Percentiles rank a stretch among this genome's conserved stretches.
Conservation (phyloP, 2,329 filamentous ascomycete genomes). For the Colletotrichum godetiae region DNA sequence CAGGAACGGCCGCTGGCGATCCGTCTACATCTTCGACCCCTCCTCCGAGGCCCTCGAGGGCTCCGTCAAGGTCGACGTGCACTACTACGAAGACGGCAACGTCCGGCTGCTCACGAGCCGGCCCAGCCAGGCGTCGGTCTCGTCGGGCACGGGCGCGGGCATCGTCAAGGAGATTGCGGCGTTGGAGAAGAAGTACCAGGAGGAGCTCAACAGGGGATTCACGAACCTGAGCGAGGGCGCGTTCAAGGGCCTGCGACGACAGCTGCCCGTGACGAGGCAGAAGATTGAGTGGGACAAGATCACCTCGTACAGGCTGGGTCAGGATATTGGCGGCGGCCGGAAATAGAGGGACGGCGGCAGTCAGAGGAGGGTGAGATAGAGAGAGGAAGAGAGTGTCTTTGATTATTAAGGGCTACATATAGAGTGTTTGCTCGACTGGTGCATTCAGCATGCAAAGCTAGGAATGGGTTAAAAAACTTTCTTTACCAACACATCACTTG, state of each 20-base stretch:
- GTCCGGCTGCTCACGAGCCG: constrained; percentile 94
- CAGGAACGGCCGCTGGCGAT: constrained; percentile 97
- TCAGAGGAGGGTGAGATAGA: too few relatives aligned
- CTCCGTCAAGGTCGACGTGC: constrained; percentile 91
- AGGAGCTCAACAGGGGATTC: constrained; percentile 94
- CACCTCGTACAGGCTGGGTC: constrained; percentile 86
- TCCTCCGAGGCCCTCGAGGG: constrained; percentile 77
- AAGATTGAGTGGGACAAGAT: constrained; percentile 99
- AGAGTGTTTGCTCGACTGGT: not conserved
- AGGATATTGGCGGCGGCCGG: constrained; percentile 78
- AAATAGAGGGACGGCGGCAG: constrained; percentile 54
- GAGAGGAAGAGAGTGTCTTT: not conserved
- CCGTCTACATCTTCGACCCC: constrained; percentile 83
- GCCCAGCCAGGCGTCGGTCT: constrained; percentile 70
- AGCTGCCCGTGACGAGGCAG: constrained; percentile 95
- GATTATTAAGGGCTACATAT: not conserved
- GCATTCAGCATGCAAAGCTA: not conserved
- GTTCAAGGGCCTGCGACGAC: constrained; percentile 92
- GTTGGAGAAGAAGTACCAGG: constrained; percentile 92
- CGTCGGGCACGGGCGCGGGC: constrained; percentile 72
- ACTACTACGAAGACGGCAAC: constrained; percentile 99
- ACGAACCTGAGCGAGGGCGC: constrained; percentile 89
- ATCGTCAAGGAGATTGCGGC: constrained; percentile 82
- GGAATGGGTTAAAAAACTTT: not conserved
- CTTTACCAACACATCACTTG: not conserved